These are phyloP conservation scores for Metrosideros polymorpha DNA, from an alignment of 441 rosid species.

Conservation along the genomic window DNA sequence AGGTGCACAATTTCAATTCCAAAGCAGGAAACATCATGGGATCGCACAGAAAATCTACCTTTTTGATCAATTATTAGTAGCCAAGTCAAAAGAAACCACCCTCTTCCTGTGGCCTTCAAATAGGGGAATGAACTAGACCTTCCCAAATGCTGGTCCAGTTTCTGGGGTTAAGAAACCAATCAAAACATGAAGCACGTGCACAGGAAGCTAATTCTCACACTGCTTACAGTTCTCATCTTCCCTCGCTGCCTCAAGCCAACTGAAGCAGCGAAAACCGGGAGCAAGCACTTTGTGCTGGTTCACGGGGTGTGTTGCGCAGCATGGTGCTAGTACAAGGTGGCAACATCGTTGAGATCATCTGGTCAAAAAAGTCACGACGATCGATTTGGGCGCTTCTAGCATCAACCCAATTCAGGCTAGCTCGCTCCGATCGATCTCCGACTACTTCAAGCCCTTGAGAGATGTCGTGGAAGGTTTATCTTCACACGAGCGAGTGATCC, in stretches of 20 bases:
- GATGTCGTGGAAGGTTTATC: slow-evolving; percentile 24
- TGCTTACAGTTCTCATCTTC: slow-evolving; percentile 3
- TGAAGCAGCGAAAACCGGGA: background rate
- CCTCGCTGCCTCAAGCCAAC: background rate
- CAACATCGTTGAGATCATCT: slow-evolving; percentile 18
- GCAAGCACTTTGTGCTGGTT: slow-evolving; percentile 29
- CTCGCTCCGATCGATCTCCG: slow-evolving; percentile 14
- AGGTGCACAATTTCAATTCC: background rate
- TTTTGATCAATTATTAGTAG: background rate
- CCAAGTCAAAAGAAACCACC: no score
- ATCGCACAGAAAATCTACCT: background rate
- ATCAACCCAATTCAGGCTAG: slow-evolving; percentile 11
- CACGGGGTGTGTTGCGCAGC: slow-evolving; percentile 40
- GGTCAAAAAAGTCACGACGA: slow-evolving; percentile 28
- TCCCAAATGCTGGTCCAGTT: background rate
- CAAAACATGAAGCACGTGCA: background rate
- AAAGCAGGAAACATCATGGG: background rate
- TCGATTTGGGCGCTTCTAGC: slow-evolving; percentile 32
- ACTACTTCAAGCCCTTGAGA: slow-evolving; percentile 24
- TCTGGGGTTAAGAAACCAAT: background rate
- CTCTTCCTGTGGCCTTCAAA: no score
- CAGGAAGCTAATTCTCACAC: background rate
- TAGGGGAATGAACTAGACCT: background rate
- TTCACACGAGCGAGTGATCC: background rate
- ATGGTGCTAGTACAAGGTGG: slow-evolving; percentile 45